Conservation (phyloP, 805 yeast species). For the Cyberlindnera mrakii region DNA sequence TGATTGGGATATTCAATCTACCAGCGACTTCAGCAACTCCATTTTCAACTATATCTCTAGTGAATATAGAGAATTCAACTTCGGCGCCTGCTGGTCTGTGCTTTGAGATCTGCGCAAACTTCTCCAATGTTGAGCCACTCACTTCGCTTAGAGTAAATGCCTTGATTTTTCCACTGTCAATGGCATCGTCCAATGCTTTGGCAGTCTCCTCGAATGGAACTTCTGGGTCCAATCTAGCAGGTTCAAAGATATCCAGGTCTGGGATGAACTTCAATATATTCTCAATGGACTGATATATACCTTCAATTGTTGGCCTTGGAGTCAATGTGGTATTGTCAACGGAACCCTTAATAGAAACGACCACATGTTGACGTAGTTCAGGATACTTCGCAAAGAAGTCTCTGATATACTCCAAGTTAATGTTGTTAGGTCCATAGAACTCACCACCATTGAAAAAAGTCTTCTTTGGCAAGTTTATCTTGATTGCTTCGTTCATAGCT, state of each 20-base stretch:
- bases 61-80: conserved; percentile 69
- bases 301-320: conserved; percentile 48
- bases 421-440: conserved; percentile 56
- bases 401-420: conserved; percentile 51
- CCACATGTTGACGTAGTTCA: conserved; percentile 46
- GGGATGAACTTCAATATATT: conserved; percentile 34
- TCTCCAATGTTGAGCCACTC: conserved; percentile 50
- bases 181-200: conserved; percentile 46
- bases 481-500: conserved; percentile 46
- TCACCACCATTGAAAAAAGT: conserved; percentile 69
- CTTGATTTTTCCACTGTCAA: conserved; percentile 59
- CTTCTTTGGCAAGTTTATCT: conserved; percentile 32
- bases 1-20: conserved; percentile 54
- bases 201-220: conserved; percentile 57
- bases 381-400: conserved; percentile 56
- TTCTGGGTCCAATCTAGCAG: conserved; percentile 60
- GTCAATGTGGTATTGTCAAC: conserved; percentile 27
- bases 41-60: conserved; percentile 52
- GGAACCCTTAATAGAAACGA: conserved; percentile 68
- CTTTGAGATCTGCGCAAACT: conserved; percentile 45
- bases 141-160: conserved; percentile 76
- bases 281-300: conserved; percentile 42
- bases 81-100: conserved; percentile 64
- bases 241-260: conserved; percentile 57
- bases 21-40: conserved; percentile 59